Base-by-base conservation (phyloP, 2,329 filamentous ascomycete genomes). In the Rhinocladiella mackenziei region DNA sequence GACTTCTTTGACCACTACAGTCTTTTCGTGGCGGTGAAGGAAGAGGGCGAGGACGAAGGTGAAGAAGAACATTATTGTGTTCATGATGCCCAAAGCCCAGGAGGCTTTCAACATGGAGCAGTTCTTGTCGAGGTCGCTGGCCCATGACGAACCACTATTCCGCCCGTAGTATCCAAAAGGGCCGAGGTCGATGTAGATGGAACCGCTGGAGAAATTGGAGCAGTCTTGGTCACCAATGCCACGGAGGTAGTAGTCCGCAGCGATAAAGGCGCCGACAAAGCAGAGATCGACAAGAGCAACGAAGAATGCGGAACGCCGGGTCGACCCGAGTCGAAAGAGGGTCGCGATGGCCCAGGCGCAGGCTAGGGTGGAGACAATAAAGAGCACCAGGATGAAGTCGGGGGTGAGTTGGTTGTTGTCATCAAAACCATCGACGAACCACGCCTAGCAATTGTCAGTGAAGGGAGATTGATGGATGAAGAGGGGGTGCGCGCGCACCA, bases 91-190 rank as follows among this genome's bases (percentile, higher is more conserved):
- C 56, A 96, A 82, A 2, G 88, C 91, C 68, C 88, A 97, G 55
- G 74, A 77, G 1, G 89, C 84, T 77, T 96, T 97, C 60, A 95
- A 78, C 87, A 96, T 92, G 37, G 84, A 78, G 68, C 91, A 97
- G 4, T 80, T 79, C 74, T 91, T 91, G 65, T 86, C 75, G 26
- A 81, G 65, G 40, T 75, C 65, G 29, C 81, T 60, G 30, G 73
- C 65, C 46, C 79, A 68, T 6, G 59, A 59, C 43, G 67, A 74
- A 39, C 67, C 67, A 20, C 66, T 69, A 23, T 65, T 55, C 5
- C 57, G 51, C 10, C 72, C 72, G 31, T 77, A 77, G 52, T 67
- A 71, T 20, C 78, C 76, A 50, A 86, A 77, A 9, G 76, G 70
- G 9, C 83, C 83, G 31, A 89, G 71, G 36, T 74, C 72, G 40